Conservation (phyloP, 495 filamentous ascomycete species). For the Daldinia concentrica region DNA sequence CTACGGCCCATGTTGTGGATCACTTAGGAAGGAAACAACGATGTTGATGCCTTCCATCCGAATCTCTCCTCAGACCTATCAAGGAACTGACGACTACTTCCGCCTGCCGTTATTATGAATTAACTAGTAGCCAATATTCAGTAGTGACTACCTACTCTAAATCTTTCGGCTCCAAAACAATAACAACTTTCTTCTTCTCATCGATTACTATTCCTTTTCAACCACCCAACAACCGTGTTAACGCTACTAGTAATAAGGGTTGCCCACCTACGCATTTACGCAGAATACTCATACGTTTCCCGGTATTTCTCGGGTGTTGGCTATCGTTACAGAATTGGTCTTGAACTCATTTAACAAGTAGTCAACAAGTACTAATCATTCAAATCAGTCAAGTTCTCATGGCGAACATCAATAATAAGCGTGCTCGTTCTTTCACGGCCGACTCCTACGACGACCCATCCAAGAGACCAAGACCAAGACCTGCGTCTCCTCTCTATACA, state of each 20-base stretch:
- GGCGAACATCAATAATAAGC: background rate
- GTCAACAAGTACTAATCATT: background rate
- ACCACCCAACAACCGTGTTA: background rate
- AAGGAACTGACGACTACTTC: background rate
- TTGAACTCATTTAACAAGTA: background rate
- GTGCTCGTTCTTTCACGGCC: background rate
- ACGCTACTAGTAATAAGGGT: background rate
- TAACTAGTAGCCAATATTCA: background rate
- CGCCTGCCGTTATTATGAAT: too few relatives aligned
- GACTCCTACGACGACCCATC: background rate
- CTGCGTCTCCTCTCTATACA: too few relatives aligned
- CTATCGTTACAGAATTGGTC: background rate
- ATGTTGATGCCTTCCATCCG: background rate
- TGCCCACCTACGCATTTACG: background rate
- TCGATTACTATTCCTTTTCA: background rate
- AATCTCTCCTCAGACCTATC: background rate
- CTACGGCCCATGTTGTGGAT: background rate
- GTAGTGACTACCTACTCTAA: background rate
- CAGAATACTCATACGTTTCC: background rate
- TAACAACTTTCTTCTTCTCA: background rate
- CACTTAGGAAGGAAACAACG: background rate
- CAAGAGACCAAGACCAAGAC: conserved; percentile 1
- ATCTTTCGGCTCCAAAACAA: background rate
- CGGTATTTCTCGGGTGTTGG: background rate
- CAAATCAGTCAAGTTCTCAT: background rate